Base-by-base conservation (phyloP, 192 early-diverging fungal species). In the Mortierella alpina region DNA sequence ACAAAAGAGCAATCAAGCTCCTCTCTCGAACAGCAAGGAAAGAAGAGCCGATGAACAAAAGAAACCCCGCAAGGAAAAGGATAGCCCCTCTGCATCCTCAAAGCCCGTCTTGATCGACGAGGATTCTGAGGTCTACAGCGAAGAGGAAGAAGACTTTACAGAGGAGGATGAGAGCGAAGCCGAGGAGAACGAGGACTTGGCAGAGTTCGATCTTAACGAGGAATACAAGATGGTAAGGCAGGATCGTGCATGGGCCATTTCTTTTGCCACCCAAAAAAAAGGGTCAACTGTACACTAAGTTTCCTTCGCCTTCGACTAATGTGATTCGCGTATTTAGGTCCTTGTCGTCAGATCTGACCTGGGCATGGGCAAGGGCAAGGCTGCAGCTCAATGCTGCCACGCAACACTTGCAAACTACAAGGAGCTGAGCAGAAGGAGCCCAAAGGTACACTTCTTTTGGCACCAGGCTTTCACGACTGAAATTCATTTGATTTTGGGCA, bases 341-440 rank as follows among this genome's bases (percentile, higher is more conserved):
- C 88, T 97, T 12, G 82, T 96, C 5, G 87, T 99, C 9, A 90
- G 96, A 23, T 94, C 90, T 2, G 97, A 99, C 77, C 84, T 99
- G 39, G 93, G 90, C 44, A 99, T 99, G 97, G 89, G 87, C 20
- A 97, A 97, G 76, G 97, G 97, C 41, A 99, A 99, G 74, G 89
- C 94, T 18, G 96, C 96, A 1, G 96, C 97, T 13, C 96, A 98
- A 86, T 99, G 96, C 79, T 92, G 92, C 53, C 97, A 99, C 80
- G 96, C 97, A 10, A 92, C 95, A 1, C 84, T 99, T 42, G 96
- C 92, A 9, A 92, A 91, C 79, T 95, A 93, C 82, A 92, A 93
- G 70, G 75, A 85, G 14, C 83, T 89, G 31, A 18, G 65, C 41
- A 85, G 78, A 56, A 76, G 72, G 50, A 86, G 86, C 55, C 90